A percentile compares a stretch with the other conserved stretches of the same genome.
Conservation (phyloP, 2,329 filamentous ascomycete species). For the Ophiocordyceps sinensis region DNA sequence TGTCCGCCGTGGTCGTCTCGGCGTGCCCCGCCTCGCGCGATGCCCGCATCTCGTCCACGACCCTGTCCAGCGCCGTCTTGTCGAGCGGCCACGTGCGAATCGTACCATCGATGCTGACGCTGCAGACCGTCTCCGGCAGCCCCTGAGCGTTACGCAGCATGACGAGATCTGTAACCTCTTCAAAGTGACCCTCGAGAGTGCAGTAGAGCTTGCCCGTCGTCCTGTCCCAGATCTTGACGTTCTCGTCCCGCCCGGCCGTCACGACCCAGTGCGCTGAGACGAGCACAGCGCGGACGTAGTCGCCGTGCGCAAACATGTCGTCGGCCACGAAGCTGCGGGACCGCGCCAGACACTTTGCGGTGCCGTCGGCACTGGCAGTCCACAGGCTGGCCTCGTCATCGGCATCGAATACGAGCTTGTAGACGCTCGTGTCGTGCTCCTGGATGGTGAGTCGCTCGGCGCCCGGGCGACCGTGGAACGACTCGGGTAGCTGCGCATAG, state of each 20-base stretch:
- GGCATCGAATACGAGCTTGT: constrained; percentile 59
- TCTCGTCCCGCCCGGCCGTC: constrained; percentile 82
- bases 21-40: constrained; percentile 32
- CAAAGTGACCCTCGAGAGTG: constrained; percentile 70
- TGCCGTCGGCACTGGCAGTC: constrained; percentile 88
- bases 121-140: constrained; percentile 43
- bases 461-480: constrained; percentile 23
- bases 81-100: constrained; percentile 70
- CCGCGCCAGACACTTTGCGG: constrained; percentile 64
- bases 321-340: constrained; percentile 55
- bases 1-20: constrained; percentile 28
- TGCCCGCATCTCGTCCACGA: constrained; percentile 29
- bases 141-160: constrained; percentile 33
- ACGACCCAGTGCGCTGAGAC: constrained; percentile 65
- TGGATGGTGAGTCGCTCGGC: constrained; percentile 41
- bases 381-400: constrained; percentile 59
- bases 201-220: constrained; percentile 59
- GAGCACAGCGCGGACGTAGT: constrained; percentile 76
- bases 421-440: constrained; percentile 83
- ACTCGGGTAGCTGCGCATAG: constrained; percentile 39
- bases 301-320: constrained; percentile 63
- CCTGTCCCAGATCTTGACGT: constrained; percentile 79
- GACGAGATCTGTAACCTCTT: constrained; percentile 76
- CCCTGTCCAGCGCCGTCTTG: constrained; percentile 38
- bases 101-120: constrained; percentile 81